phyloP scores from a whole-genome alignment of 306 rosid genomes.

The Vigna angularis region DNA sequence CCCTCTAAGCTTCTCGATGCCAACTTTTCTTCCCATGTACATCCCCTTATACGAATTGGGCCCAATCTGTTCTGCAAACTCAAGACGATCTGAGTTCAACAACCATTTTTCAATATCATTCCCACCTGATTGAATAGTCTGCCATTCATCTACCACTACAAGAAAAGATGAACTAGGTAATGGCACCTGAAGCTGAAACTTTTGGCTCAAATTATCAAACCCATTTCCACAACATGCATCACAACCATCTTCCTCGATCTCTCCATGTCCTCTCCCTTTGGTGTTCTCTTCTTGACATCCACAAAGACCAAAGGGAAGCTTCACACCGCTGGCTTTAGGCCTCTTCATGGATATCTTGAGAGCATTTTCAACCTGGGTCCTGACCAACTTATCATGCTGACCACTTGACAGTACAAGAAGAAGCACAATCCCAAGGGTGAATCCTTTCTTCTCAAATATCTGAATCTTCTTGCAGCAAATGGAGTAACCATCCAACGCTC shows the following conservation, averaged over 20 bases:
- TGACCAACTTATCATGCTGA: constrained; percentile 71
- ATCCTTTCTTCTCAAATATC: constrained; percentile 88
- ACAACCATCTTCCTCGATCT: constrained; percentile 69
- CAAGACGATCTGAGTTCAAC: constrained; percentile 79
- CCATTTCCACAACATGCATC: constrained; percentile 59
- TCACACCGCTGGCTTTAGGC: constrained; percentile 65
- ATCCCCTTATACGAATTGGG: constrained; percentile 81
- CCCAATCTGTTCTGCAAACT: constrained; percentile 79
- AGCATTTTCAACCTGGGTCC: constrained; percentile 73
- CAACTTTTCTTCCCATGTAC: constrained; percentile 85
- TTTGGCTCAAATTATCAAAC: constrained; percentile 62
- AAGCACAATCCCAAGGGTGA: constrained; percentile 76
- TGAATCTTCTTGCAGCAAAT: constrained; percentile 86
- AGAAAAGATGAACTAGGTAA: constrained; percentile 66
- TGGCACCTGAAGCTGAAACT: constrained; percentile 72
- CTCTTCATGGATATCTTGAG: constrained; percentile 74
- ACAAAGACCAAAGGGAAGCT: constrained; percentile 93
- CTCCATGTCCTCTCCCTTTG: constrained; percentile 69
- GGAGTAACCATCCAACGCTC: constrained; percentile 68
- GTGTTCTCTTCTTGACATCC: constrained; percentile 94
- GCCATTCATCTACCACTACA: constrained; percentile 92
- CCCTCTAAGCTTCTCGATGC: constrained; percentile 90
- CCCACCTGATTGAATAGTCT: constrained; percentile 72
- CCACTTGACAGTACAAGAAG: constrained; percentile 55
- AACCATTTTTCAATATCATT: constrained; percentile 79